Percentiles rank a stretch among this genome's conserved stretches.
These are phyloP conservation scores for Ammopiptanthus mongolicus DNA, from an alignment of 306 rosid species.

Conservation along the genomic window DNA sequence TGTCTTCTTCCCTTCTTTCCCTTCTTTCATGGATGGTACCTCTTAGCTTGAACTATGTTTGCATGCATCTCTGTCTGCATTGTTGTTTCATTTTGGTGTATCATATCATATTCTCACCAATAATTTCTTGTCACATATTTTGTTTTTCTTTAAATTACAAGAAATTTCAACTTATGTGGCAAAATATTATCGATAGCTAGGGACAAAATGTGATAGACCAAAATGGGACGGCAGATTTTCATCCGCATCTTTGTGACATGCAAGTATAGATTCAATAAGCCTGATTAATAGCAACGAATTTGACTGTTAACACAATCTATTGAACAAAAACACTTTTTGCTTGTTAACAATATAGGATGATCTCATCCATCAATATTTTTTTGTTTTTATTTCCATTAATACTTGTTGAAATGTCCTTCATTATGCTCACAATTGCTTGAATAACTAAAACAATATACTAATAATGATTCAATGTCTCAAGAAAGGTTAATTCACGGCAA, in stretches of 20 bases:
- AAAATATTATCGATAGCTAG: too few relatives aligned
- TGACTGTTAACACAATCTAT: background rate
- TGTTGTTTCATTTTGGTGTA: too few relatives aligned
- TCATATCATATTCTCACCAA: too few relatives aligned
- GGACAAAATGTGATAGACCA: too few relatives aligned
- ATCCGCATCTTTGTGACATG: too few relatives aligned
- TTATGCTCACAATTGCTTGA: background rate
- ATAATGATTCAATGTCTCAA: background rate
- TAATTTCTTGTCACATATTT: too few relatives aligned
- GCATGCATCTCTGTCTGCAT: background rate
- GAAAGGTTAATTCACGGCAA: background rate
- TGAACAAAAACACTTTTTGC: background rate
- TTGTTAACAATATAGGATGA: background rate
- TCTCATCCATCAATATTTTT: background rate
- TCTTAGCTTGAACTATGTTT: background rate
- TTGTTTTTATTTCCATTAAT: background rate
- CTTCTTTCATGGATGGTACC: background rate
- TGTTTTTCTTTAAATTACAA: too few relatives aligned
- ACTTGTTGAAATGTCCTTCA: background rate
- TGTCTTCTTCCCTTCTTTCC: background rate
- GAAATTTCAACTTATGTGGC: too few relatives aligned
- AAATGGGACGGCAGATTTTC: too few relatives aligned
- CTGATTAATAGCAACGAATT: background rate
- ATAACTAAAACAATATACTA: background rate
- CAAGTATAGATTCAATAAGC: too few relatives aligned